Base-by-base conservation (phyloP, 2,329 filamentous ascomycete genomes). In the Amauroascus verrucosus region DNA sequence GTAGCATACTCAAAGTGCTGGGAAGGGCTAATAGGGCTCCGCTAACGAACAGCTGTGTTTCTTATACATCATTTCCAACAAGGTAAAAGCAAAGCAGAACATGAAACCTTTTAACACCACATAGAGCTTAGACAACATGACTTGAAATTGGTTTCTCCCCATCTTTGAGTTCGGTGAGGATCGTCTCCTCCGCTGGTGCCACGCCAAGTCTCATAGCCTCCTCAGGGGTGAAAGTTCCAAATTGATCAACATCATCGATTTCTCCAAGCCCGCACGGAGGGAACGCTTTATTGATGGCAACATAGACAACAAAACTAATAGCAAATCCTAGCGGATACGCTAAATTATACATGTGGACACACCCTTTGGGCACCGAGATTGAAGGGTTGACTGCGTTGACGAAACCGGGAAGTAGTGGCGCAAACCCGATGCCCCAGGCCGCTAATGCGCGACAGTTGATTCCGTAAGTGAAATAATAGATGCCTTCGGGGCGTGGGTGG, bases 361-460 rank as follows among this genome's bases (percentile, higher is more conserved):
- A 70, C 20, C 63, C 66, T 14, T 61, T 13, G 3, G 49, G 58
- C 18, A 38, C 56, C 37, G 61, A 54, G 28, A 46, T 53, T n/a
- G 57, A 54, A 40, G 60, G 54, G 38, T 57, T 56, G 18, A 67
- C 60, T 51, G 63, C 63, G 3, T 68, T 67, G 5, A 67, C 56
- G 5, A 69, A 61, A 69, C 71, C 75, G 2, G 70, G 54, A 8
- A 56, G 43, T 28, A 47, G 38, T 14, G 54, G 51, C 28, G 45
- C 22, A 33, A 57, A 51, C 8, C 55, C 44, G 22, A 52, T 6
- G n/a, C 38, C 38, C 41, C 41, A 55, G 14, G 54, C 46, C 2
- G 62, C 54, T 40, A 73, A 68, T 1, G 69, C 69, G 6, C 75
- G 65, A 67, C 67, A 74, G 51, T 77, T 75, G 47, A 75, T 58